Base-by-base conservation (phyloP, 441 rosid species). In the Hura crepitans region DNA sequence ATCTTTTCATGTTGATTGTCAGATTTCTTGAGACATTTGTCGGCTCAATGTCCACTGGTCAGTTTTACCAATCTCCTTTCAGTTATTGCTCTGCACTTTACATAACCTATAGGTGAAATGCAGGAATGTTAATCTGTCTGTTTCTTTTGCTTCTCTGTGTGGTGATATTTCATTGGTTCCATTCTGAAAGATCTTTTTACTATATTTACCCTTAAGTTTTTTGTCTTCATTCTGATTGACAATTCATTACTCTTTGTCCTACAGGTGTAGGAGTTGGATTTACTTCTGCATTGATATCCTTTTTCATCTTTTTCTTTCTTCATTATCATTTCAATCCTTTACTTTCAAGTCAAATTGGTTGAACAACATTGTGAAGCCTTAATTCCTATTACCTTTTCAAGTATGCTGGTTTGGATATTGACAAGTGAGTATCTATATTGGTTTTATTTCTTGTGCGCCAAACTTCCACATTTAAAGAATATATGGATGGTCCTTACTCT, bases 211-310 rank as follows among this genome's bases (percentile, higher is more conserved):
- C 65, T 43, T 50, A 61, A 53, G 39, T 23, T 66, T 63, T 35
- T 18, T 65, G 18, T 63, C 50, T 56, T 35, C 43, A 51, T 28
- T 61, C 57, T 62, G 49, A 66, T 54, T 90, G 57, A 83, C 57
- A 66, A 39, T 72, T 61, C 35, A 28, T 55, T 66, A 57, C 57
- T 49, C 76, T 17, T 81, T 75, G 39, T 63, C 74, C 18, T 84
- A 77, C 93, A 90, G 99, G 98, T 63, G 98, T 92, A 75, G 99
- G 96, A 75, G 99, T 92, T 84, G 97, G 98, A 72, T 95, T 95
- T 81, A 91, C 72, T 58, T 95, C 97, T 75, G 93, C 99, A 78
- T 85, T 92, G 82, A 92, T 95, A 95, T 92, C 99, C 98, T 91
- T 85, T 80, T 60, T 13, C 12, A 20, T 69, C 33, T 25, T 30